Evolutionary conservation across 208 protist genomes (phyloP), one percentile per base, ranked within the genome.

Genomic region (Acanthamoeba quina): DNA sequence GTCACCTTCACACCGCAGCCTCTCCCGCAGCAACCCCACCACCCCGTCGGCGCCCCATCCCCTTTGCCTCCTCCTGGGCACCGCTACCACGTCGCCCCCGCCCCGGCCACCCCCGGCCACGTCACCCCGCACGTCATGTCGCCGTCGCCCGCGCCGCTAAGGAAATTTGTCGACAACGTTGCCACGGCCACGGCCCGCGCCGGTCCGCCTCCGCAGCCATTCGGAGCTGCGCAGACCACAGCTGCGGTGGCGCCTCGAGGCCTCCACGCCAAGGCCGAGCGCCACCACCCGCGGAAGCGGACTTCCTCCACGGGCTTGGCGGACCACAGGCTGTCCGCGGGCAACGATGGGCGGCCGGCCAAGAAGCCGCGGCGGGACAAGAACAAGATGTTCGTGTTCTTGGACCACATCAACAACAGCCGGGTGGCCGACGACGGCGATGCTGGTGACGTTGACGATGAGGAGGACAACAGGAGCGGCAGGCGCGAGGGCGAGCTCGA

Each of bases 391-490:
- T 76, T 76, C 41, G 68, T 76, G 5, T 76, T 76, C 68, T 60
- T 60, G 78, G 78, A 86, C 44, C 44, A 86, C 78, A 31, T 54
- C 31, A 86, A 62, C 78, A 60, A 86, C 78, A 41, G 19, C 78
- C 29, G 41, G 13, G 44, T 44, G 7, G 10, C 3, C 78, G 15
- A 19, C 44, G 47, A 37, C 24, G n/a, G n/a, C n/a, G n/a, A n/a
- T 19, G 70, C 15, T 29, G 70, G 52, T 19, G 78, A 58, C 44
- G 44, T 13, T 7, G 78, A 60, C 41, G 78, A 54, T 11, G 31
- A 86, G 15, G 21, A n/a, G 41, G n/a, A 52, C 15, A 3, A 34
- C n/a, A 86, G 15, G 34, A 86, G 44, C 78, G 24, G 34, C 13
- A 62, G 26, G 49, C 29, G 52, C 13, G 78, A 41, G 24, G 78